Conservation (phyloP, 257 asterid species). For the Petrea volubilis region DNA sequence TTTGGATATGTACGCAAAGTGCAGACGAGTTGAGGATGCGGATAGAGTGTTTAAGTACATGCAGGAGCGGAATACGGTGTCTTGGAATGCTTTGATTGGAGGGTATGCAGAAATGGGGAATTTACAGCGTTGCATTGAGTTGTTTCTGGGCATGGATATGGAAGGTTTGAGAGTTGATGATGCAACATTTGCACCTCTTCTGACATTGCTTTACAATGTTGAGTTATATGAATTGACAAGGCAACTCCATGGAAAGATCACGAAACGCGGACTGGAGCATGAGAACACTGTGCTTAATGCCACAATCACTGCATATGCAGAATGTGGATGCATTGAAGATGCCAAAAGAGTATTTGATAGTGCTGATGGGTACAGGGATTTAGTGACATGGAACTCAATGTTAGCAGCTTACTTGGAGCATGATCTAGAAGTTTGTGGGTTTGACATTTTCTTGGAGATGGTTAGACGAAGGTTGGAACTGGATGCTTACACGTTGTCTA, state of each 20-base stretch:
- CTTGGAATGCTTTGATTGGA: constrained; percentile 88
- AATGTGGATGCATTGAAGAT: constrained; percentile 53
- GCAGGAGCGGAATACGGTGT: constrained; percentile 65
- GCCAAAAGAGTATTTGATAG: constrained; percentile 54
- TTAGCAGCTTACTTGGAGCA: constrained; percentile 66
- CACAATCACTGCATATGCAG: constrained; percentile 64
- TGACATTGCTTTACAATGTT: constrained; percentile 56
- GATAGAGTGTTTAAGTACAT: constrained; percentile 50
- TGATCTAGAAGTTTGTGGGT: constrained; percentile 43
- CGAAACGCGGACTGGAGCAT: constrained; percentile 58
- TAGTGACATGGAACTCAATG: constrained; percentile 86
- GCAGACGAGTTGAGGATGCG: constrained; percentile 60
- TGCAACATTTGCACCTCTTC: constrained; percentile 79
- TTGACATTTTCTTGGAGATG: constrained; percentile 64
- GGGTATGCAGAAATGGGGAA: constrained; percentile 66
- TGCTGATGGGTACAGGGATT: constrained; percentile 53
- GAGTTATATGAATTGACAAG: constrained; percentile 39
- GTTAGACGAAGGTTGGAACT: constrained; percentile 46
- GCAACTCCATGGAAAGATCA: constrained; percentile 73
- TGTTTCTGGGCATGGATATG: constrained; percentile 57
- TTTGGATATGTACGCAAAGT: constrained; percentile 78
- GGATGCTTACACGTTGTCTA: constrained; percentile 73
- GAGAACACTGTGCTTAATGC: constrained; percentile 75
- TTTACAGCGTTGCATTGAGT: constrained; percentile 38
- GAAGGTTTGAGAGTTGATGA: constrained; percentile 60